Conservation (phyloP, 805 yeast species). For the Nakazawaea ambrosiae region DNA sequence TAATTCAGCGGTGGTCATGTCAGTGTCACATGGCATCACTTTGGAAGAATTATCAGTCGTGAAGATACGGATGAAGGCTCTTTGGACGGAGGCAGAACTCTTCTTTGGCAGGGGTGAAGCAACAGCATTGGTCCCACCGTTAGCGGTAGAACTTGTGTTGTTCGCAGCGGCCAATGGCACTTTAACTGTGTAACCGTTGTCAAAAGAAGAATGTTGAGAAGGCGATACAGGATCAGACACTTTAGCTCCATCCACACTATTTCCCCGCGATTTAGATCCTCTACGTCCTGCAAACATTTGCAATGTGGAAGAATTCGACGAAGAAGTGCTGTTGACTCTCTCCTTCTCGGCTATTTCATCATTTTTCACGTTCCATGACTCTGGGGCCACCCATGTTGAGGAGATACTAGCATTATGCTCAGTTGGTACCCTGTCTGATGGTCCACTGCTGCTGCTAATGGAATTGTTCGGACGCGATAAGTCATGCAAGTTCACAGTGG, state of each 20-base stretch:
- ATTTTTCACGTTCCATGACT: conserved; percentile 12
- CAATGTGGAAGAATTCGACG: conserved; percentile 4
- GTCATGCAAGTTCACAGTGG: conserved; percentile 5
- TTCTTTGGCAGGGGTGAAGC: conserved; percentile 1
- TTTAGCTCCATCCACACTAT: neutral
- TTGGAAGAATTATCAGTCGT: conserved; percentile 10
- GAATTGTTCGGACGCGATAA: conserved; percentile 1
- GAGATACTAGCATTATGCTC: conserved; percentile 8
- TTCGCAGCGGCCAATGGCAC: neutral
- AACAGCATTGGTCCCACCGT: neutral
- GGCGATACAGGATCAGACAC: neutral
- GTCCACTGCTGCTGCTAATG: neutral
- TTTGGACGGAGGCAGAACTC: conserved; percentile 3
- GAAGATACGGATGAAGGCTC: conserved; percentile 11
- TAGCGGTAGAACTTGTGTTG: neutral
- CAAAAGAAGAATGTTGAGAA: neutral
- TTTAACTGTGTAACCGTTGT: neutral
- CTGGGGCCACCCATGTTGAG: conserved; percentile 12
- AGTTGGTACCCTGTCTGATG: neutral
- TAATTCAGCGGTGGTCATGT: conserved; percentile 70
- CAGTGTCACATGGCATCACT: conserved; percentile 72
- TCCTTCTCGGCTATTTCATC: conserved; percentile 6
- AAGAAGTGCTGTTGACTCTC: conserved; percentile 6
- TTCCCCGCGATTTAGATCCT: conserved; percentile 3
- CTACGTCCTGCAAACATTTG: conserved; percentile 1